phyloP scores from a whole-genome alignment of 2,329 filamentous ascomycete genomes.

The Cladophialophora carrionii region DNA sequence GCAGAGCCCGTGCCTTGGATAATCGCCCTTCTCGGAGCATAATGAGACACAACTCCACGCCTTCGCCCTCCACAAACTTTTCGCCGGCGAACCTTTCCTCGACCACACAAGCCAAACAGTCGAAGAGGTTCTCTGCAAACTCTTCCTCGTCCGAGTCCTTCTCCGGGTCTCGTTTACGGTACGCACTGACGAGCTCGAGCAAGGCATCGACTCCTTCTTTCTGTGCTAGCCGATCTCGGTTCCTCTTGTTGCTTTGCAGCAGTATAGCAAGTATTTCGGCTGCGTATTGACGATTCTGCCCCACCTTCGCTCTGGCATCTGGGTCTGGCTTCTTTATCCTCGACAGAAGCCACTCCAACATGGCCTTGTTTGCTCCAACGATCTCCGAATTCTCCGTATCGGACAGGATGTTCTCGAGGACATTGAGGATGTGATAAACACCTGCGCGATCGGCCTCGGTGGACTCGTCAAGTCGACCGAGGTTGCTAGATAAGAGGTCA shows the following conservation, averaged over 20 bases:
- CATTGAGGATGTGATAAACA: slow-evolving; percentile 79
- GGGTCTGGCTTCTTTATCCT: slow-evolving; percentile 72
- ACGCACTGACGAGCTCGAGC: slow-evolving; percentile 80
- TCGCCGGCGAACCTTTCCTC: slow-evolving; percentile 74
- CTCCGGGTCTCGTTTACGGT: slow-evolving; percentile 81
- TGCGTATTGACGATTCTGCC: slow-evolving; percentile 93
- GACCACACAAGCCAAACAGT: slow-evolving; percentile 77
- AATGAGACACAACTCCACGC: slow-evolving; percentile 85
- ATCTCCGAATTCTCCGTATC: slow-evolving; percentile 65
- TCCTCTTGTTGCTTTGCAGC: slow-evolving; percentile 58
- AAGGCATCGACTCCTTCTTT: slow-evolving; percentile 75
- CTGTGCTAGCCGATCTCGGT: slow-evolving; percentile 39
- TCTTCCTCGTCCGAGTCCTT: slow-evolving; percentile 90
- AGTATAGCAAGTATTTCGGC: slow-evolving; percentile 91
- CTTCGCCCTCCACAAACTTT: slow-evolving; percentile 86
- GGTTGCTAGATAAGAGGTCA: slow-evolving; percentile 74
- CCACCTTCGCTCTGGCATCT: slow-evolving; percentile 54
- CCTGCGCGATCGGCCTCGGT: slow-evolving; percentile 74
- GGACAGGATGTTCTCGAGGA: slow-evolving; percentile 85
- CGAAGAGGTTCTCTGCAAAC: slow-evolving; percentile 92
- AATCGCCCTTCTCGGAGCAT: slow-evolving; percentile 89
- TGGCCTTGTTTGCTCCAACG: slow-evolving; percentile 68
- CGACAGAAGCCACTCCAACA: slow-evolving; percentile 76
- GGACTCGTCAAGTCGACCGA: slow-evolving; percentile 76
- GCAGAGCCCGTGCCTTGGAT: slow-evolving; percentile 75